phyloP scores from a whole-genome alignment of 148 eudicot genomes.

The Camellia japonica region DNA sequence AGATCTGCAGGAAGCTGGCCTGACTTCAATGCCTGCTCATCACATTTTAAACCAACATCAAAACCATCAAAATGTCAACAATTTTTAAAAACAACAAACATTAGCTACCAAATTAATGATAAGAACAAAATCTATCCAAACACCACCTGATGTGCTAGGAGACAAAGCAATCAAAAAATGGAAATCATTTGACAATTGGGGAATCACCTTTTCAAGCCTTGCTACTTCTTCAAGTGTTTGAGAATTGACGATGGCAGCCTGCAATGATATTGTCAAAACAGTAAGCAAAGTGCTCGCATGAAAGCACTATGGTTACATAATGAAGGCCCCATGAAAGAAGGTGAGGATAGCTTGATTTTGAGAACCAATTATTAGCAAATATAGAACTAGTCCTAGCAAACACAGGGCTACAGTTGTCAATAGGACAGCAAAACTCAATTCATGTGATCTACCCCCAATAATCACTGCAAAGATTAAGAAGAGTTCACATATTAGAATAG shows the following conservation, averaged over 20 bases:
- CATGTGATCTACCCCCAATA: background rate
- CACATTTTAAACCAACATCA: conserved; percentile 14
- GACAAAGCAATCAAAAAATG: background rate
- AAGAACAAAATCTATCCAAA: background rate
- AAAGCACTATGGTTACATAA: background rate
- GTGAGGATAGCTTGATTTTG: background rate
- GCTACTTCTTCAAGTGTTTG: conserved; percentile 99
- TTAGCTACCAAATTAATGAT: background rate
- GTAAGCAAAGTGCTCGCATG: background rate
- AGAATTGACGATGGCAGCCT: conserved; percentile 98
- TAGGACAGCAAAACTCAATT: conserved; percentile 3
- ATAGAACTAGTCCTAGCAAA: background rate
- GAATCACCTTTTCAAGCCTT: conserved; percentile 87
- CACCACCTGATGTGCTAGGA: background rate
- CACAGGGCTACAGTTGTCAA: too few species aligned
- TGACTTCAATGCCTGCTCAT: conserved; percentile 62
- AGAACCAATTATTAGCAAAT: background rate
- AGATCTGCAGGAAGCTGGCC: conserved; percentile 93
- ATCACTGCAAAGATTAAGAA: background rate
- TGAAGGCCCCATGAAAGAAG: background rate
- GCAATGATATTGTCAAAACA: conserved; percentile 25
- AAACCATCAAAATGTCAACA: conserved; percentile 10
- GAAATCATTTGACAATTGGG: background rate
- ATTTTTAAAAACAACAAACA: background rate
- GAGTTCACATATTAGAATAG: background rate